These are phyloP conservation scores for Talaromyces albobiverticillius DNA, from an alignment of 2,329 filamentous ascomycete genomes.

Conservation along the genomic window DNA sequence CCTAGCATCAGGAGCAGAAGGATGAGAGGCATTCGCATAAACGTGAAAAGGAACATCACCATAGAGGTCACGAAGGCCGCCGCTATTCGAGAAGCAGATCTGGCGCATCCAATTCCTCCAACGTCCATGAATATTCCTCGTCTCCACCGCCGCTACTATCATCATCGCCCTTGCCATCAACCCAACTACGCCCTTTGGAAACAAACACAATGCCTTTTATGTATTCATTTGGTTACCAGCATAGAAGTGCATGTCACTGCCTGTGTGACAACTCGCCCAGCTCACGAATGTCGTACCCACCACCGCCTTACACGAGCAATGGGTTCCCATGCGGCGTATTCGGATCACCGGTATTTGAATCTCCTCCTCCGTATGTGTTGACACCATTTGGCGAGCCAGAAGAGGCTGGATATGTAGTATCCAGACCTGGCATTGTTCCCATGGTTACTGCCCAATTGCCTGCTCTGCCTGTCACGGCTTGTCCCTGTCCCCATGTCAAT, in stretches of 20 bases:
- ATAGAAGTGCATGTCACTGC: neutral
- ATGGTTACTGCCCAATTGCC: neutral
- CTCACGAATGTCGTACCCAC: neutral
- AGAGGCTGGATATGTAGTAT: neutral
- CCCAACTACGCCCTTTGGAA: neutral
- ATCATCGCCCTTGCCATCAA: no score
- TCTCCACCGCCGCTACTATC: no score
- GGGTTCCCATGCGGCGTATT: neutral
- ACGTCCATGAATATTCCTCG: neutral
- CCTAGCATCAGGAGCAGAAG: neutral
- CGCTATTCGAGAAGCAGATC: neutral
- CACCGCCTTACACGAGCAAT: conserved; percentile 1
- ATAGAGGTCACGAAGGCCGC: neutral
- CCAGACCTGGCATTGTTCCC: neutral
- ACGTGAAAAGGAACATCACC: neutral
- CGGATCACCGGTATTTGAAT: neutral
- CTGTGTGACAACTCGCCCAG: neutral
- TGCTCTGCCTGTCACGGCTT: neutral
- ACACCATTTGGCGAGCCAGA: neutral
- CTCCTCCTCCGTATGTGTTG: neutral
- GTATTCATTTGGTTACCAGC: neutral
- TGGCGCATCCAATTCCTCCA: neutral
- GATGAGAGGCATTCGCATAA: neutral
- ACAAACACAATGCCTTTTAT: neutral
- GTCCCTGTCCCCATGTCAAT: neutral